Evolutionary conservation across 352 stramenopile species (phyloP).

Genomic region (Phytopythium sindhum): DNA sequence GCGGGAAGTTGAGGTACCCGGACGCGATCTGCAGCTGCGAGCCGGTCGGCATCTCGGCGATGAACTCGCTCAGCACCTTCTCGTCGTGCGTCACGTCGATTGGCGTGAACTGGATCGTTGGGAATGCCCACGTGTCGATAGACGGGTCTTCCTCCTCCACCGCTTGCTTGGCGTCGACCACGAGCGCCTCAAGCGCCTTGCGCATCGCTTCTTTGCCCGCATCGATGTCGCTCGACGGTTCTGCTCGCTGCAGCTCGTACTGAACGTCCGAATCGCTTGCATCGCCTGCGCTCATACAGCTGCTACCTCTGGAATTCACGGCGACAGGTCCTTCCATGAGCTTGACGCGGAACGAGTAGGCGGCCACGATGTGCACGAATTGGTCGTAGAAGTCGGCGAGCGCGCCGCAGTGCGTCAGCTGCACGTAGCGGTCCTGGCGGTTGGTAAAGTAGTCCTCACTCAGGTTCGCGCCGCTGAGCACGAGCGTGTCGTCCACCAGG

Average conservation of each 20-base stretch:
- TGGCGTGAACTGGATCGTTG: slow-evolving; percentile 72
- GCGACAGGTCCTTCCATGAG: slow-evolving; percentile 13
- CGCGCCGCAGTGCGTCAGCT: slow-evolving; percentile 43
- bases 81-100: slow-evolving; percentile 60
- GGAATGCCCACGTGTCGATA: slow-evolving; percentile 63
- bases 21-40: slow-evolving; percentile 65
- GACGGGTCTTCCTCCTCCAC: slow-evolving; percentile 6
- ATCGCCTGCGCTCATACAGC: not conserved
- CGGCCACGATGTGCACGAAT: slow-evolving; percentile 51
- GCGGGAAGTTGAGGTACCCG: slow-evolving; percentile 79
- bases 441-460: slow-evolving; percentile 85
- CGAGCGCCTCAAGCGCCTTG: slow-evolving; percentile 37
- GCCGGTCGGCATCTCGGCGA: slow-evolving; percentile 37
- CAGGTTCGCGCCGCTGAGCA: slow-evolving; percentile 81
- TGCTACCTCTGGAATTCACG: slow-evolving; percentile 1
- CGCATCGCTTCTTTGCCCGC: slow-evolving; percentile 36
- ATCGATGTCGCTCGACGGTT: slow-evolving; percentile 32
- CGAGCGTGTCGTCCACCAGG: slow-evolving; percentile 71
- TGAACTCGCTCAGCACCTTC: slow-evolving; percentile 40
- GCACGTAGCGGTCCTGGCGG: slow-evolving; percentile 75
- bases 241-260: slow-evolving; percentile 23
- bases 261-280: slow-evolving; percentile 5
- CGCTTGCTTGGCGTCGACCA: slow-evolving; percentile 9
- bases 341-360: slow-evolving; percentile 42
- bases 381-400: slow-evolving; percentile 70